phyloP scores from a whole-genome alignment of 768 basidiomycete species.

The Suillus bovinus region DNA sequence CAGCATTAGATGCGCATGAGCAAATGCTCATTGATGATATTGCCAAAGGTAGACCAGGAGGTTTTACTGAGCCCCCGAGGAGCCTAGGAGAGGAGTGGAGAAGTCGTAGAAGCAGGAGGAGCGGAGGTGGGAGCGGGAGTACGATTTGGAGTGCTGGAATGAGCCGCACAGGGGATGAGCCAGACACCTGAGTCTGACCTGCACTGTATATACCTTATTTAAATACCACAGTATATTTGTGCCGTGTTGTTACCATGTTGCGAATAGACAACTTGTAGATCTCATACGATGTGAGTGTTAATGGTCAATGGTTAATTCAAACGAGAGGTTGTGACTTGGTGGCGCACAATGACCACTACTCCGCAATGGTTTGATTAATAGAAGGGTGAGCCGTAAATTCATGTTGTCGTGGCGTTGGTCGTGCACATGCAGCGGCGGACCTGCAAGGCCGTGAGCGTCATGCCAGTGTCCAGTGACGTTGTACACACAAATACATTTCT shows the following conservation, averaged over 20 bases:
- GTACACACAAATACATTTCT: not conserved
- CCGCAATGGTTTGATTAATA: not conserved
- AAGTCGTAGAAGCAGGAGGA: slow-evolving; percentile 48
- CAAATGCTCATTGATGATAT: slow-evolving; percentile 70
- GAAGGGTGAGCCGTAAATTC: not conserved
- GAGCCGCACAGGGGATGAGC: slow-evolving; percentile 57
- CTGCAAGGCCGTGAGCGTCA: not conserved
- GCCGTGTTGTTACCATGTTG: not conserved
- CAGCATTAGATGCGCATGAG: slow-evolving; percentile 80
- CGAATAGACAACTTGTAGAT: not conserved
- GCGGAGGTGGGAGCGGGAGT: slow-evolving; percentile 67
- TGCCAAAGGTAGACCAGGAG: slow-evolving; percentile 68
- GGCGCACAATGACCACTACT: not conserved
- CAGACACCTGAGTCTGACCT: slow-evolving; percentile 30
- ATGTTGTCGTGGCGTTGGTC: not conserved
- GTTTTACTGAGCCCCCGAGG: slow-evolving; percentile 73
- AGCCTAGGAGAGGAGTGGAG: slow-evolving; percentile 51
- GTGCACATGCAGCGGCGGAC: not conserved
- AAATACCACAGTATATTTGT: slow-evolving; percentile 1
- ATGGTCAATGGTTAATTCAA: not conserved
- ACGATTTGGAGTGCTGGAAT: slow-evolving; percentile 89
- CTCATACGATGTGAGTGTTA: not conserved
- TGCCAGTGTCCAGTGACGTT: not conserved
- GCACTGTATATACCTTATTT: slow-evolving; percentile 14
- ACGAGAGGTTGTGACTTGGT: not conserved